A percentile compares a stretch with the other conserved stretches of the same genome.
These are phyloP conservation scores for Turritis glabra DNA, from an alignment of 345 rosid species.

Conservation along the genomic window DNA sequence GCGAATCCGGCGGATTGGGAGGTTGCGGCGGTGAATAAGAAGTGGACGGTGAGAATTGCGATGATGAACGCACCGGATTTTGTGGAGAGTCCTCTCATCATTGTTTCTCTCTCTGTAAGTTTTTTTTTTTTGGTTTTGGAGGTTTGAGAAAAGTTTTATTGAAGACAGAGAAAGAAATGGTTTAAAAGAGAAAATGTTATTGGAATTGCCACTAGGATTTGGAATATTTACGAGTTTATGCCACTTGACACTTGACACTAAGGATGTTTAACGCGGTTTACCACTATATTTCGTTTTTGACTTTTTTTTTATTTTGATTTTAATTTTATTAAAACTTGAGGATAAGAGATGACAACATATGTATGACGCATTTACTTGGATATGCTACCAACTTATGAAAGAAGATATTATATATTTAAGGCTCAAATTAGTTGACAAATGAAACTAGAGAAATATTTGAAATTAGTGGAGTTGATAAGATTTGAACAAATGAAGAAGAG, in stretches of 20 bases:
- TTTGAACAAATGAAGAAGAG: background rate
- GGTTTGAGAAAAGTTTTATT: background rate
- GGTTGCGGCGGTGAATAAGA: conserved; percentile 15
- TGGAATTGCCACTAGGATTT: conserved; percentile 35
- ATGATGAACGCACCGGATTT: conserved; percentile 12
- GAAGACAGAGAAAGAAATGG: conserved; percentile 25
- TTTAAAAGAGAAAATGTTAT: conserved; percentile 22
- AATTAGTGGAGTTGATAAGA: background rate
- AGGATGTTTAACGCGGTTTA: conserved; percentile 23
- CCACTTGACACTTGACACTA: conserved; percentile 36
- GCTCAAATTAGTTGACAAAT: background rate
- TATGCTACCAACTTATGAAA: background rate
- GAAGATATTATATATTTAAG: background rate
- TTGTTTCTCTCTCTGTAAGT: background rate
- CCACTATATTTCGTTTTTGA: background rate
- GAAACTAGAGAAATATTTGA: background rate
- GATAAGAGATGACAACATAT: background rate
- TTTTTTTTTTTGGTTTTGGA: background rate
- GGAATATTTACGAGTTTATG: conserved; percentile 28
- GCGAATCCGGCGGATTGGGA: conserved; percentile 41
- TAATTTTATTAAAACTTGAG: too few relatives aligned
- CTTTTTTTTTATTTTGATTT: background rate
- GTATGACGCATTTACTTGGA: background rate
- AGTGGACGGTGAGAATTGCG: conserved; percentile 52
- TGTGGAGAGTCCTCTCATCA: conserved; percentile 36